These are phyloP conservation scores for Curvularia sp. DNA, from an alignment of 2,329 filamentous ascomycete genomes.

Conservation along the genomic window DNA sequence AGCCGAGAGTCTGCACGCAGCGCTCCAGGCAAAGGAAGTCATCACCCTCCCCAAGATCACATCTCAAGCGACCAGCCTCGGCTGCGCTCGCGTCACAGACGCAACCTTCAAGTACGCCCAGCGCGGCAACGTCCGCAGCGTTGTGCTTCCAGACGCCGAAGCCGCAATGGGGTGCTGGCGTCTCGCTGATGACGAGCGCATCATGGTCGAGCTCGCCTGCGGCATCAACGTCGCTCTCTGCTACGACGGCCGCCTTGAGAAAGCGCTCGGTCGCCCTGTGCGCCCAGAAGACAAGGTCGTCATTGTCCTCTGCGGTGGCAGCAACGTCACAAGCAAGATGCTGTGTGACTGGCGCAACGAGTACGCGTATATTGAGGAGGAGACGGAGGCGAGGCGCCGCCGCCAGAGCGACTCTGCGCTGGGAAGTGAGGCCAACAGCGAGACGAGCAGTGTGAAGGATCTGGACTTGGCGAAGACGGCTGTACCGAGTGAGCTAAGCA, in stretches of 20 bases:
- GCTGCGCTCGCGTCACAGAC: slow-evolving; percentile 73
- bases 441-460: slow-evolving; percentile 22
- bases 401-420: slow-evolving; percentile 27
- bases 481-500: slow-evolving; percentile 25
- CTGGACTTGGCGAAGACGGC: slow-evolving; percentile 6
- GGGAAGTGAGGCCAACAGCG: slow-evolving; percentile 24
- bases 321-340: slow-evolving; percentile 60
- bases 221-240: slow-evolving; percentile 77
- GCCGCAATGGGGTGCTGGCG: slow-evolving; percentile 78
- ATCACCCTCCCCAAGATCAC: slow-evolving; percentile 75
- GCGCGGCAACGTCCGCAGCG: slow-evolving; percentile 61
- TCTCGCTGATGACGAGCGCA: slow-evolving; percentile 80
- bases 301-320: slow-evolving; percentile 79
- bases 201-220: slow-evolving; percentile 85
- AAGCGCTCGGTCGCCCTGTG: slow-evolving; percentile 65
- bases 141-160: slow-evolving; percentile 75
- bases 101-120: slow-evolving; percentile 71
- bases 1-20: slow-evolving; percentile 72
- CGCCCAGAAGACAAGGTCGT: slow-evolving; percentile 76
- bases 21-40: slow-evolving; percentile 62
- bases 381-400: slow-evolving; percentile 25
- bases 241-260: slow-evolving; percentile 69
- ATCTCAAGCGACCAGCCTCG: slow-evolving; percentile 76
- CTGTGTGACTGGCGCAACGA: slow-evolving; percentile 57
- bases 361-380: slow-evolving; percentile 40